A percentile compares a stretch with the other conserved stretches of the same genome.
Evolutionary conservation across 2,329 filamentous ascomycete species (phyloP).

Genomic region (Alternaria viburni): DNA sequence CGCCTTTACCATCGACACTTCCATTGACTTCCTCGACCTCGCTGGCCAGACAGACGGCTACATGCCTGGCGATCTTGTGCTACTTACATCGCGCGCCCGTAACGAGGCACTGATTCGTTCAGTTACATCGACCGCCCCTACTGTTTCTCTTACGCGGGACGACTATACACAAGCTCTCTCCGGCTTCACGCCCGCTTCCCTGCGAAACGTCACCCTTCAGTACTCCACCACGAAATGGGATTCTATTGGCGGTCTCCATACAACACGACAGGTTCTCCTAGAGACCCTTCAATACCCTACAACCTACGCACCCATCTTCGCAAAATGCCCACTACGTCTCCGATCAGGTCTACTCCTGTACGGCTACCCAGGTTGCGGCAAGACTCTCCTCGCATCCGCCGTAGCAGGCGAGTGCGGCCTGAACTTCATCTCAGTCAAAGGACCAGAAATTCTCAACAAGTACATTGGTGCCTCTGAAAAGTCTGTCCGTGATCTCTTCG

Average conservation of each 20-base stretch:
- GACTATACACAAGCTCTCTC: constrained; percentile 88
- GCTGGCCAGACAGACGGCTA: constrained; percentile 96
- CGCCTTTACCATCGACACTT: constrained; percentile 75
- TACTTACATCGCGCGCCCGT: constrained; percentile 84
- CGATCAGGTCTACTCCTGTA: constrained; percentile 93
- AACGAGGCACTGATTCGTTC: constrained; percentile 92
- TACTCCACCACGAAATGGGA: constrained; percentile 91
- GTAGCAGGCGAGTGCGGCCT: constrained; percentile 98
- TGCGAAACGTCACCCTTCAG: constrained; percentile 92
- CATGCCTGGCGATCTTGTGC: constrained; percentile 91
- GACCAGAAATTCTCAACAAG: constrained; percentile 97
- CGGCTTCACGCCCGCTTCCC: constrained; percentile 92
- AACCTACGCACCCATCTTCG: constrained; percentile 97
- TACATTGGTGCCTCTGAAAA: constrained; percentile 99
- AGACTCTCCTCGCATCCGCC: constrained; percentile 91
- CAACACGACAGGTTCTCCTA: constrained; percentile 87
- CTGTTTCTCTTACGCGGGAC: constrained; percentile 68
- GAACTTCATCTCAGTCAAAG: constrained; percentile 98
- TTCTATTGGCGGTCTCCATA: constrained; percentile 84
- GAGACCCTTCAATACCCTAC: constrained; percentile 97
- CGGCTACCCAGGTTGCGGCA: constrained; percentile 94
- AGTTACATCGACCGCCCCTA: constrained; percentile 57
- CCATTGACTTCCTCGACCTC: constrained; percentile 89
- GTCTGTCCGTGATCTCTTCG: constrained; percentile 92
- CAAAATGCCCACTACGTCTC: constrained; percentile 90